A percentile compares a stretch with the other conserved stretches of the same genome.
These are phyloP conservation scores for Penicillium lagena DNA, from an alignment of 495 filamentous ascomycete genomes.

Conservation along the genomic window DNA sequence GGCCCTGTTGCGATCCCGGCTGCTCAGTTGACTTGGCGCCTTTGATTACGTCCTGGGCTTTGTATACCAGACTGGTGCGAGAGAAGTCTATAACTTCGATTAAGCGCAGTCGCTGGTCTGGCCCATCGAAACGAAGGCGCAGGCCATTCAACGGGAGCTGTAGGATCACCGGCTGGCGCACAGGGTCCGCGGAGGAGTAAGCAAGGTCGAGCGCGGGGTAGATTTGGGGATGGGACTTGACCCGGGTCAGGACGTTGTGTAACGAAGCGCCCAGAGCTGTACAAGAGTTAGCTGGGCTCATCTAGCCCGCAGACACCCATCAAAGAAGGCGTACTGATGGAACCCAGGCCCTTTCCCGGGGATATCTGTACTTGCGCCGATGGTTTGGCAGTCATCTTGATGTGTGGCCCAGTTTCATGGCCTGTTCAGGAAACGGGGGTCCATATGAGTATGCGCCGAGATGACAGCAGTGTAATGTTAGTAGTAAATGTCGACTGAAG, in stretches of 20 bases:
- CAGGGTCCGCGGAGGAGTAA: constrained; percentile 64
- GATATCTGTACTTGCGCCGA: constrained; percentile 57
- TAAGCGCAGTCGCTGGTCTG: constrained; percentile 82
- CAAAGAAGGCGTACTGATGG: constrained; percentile 53
- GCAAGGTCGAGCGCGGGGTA: constrained; percentile 79
- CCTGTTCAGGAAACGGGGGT: not conserved
- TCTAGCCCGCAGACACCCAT: not conserved
- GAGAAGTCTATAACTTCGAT: constrained; percentile 90
- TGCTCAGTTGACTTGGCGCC: constrained; percentile 40
- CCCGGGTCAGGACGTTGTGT: constrained; percentile 75
- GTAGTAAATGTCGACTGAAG: not conserved
- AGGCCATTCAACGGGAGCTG: constrained; percentile 77
- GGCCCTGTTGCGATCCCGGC: constrained; percentile 47
- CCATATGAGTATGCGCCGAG: not conserved
- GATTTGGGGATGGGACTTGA: constrained; percentile 75
- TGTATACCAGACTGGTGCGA: constrained; percentile 76
- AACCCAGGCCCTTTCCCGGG: constrained; percentile 72
- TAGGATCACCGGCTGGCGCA: constrained; percentile 65
- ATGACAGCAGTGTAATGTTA: not conserved
- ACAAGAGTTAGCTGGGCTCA: constrained; percentile 15
- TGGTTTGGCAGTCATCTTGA: constrained; percentile 41
- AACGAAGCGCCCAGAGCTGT: constrained; percentile 82
- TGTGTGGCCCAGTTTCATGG: constrained; percentile 7
- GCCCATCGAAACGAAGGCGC: constrained; percentile 86
- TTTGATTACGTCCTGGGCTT: constrained; percentile 77